Evolutionary conservation across 139 green algal species (phyloP).

Genomic region (Chlamydomonas applanata): DNA sequence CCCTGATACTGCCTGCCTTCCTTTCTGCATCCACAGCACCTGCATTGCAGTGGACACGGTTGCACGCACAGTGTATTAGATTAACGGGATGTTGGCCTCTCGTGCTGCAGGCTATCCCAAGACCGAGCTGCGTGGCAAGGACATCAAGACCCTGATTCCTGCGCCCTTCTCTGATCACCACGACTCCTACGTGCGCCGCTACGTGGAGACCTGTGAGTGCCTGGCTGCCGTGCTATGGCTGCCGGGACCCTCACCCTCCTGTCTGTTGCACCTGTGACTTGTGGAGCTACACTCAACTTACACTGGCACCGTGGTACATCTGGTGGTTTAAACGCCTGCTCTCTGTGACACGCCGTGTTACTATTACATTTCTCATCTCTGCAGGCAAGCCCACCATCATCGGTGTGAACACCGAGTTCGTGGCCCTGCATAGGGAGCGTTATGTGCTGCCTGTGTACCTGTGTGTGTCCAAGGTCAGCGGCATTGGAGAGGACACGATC

Average conservation of each 20-base stretch:
- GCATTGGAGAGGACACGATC: constrained; percentile 21
- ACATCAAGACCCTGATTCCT: constrained; percentile 42
- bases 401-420: background rate
- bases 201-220: constrained; percentile 21
- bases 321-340: too few relatives aligned
- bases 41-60: too few relatives aligned
- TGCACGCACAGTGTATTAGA: too few relatives aligned
- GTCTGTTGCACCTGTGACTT: too few relatives aligned
- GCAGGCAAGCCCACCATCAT: background rate
- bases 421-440: constrained; percentile 33
- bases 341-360: too few relatives aligned
- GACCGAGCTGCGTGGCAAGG: constrained; percentile 42
- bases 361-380: background rate
- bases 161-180: constrained; percentile 38
- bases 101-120: constrained; percentile 29
- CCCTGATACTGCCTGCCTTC: too few relatives aligned
- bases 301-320: too few relatives aligned
- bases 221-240: too few relatives aligned
- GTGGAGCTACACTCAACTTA: too few relatives aligned
- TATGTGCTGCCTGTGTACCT: constrained; percentile 24
- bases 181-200: constrained; percentile 46
- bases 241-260: too few relatives aligned
- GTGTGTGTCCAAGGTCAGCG: constrained; percentile 12
- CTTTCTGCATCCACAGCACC: too few relatives aligned
- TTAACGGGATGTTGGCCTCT: too few relatives aligned